Conservation (phyloP, 108 stramenopile genomes). For the Fistulifera pelliculosa region DNA sequence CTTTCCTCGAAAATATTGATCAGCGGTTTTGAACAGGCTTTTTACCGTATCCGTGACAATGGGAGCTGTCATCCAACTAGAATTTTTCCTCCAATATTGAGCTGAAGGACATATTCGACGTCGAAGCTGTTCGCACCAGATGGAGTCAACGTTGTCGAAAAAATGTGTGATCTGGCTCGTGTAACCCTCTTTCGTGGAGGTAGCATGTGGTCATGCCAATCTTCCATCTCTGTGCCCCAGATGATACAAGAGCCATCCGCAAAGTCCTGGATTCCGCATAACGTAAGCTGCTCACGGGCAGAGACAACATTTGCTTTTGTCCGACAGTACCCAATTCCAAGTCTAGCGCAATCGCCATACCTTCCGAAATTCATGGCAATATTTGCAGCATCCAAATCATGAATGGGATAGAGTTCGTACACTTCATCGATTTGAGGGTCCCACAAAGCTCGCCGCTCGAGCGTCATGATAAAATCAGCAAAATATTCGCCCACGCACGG, state of each 20-base stretch:
- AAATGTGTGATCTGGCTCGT: slow-evolving; percentile 51
- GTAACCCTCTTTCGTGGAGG: slow-evolving; percentile 42
- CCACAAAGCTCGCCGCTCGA: slow-evolving; percentile 47
- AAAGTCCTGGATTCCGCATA: slow-evolving; percentile 62
- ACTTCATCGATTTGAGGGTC: slow-evolving; percentile 54
- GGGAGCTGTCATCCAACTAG: slow-evolving; percentile 57
- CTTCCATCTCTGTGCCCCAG: slow-evolving; percentile 66
- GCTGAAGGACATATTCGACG: slow-evolving; percentile 64
- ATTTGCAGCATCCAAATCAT: slow-evolving; percentile 56
- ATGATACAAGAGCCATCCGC: slow-evolving; percentile 49
- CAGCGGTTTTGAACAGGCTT: slow-evolving; percentile 30
- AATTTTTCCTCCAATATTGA: slow-evolving; percentile 63
- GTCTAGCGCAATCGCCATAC: slow-evolving; percentile 45
- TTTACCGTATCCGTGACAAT: slow-evolving; percentile 52
- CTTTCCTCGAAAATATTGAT: too few species aligned
- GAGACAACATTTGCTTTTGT: slow-evolving; percentile 46
- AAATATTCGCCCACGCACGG: slow-evolving; percentile 46
- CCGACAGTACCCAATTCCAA: slow-evolving; percentile 53
- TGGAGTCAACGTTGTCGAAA: slow-evolving; percentile 46
- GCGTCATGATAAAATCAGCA: slow-evolving; percentile 55
- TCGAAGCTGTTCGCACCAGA: slow-evolving; percentile 53
- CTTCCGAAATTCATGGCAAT: slow-evolving; percentile 59
- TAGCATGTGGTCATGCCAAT: slow-evolving; percentile 46
- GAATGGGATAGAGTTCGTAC: slow-evolving; percentile 44
- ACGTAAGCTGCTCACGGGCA: slow-evolving; percentile 56